A percentile compares a stretch with the other conserved stretches of the same genome.
These are phyloP conservation scores for Saccharomycopsis microspora DNA, from an alignment of 805 yeast genomes.

Conservation along the genomic window DNA sequence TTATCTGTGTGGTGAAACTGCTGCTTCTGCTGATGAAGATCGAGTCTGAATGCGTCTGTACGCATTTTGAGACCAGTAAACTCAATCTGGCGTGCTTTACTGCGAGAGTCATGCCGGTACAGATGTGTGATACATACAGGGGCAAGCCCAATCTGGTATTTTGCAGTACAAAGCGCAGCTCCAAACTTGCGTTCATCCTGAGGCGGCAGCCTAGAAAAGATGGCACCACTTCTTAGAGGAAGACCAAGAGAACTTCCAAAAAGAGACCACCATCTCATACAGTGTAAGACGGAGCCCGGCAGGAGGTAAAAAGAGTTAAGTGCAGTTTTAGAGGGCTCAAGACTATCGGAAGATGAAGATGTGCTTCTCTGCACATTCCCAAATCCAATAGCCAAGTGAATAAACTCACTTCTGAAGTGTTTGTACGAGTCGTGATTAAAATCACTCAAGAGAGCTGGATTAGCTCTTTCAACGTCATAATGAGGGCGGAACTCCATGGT, in stretches of 20 bases:
- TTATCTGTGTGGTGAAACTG: slow-evolving; percentile 31
- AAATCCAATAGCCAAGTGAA: slow-evolving; percentile 40
- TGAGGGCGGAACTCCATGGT: slow-evolving; percentile 44
- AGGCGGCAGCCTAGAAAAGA: slow-evolving; percentile 33
- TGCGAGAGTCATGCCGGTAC: slow-evolving; percentile 43
- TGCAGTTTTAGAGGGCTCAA: slow-evolving; percentile 16
- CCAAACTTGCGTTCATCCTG: slow-evolving; percentile 46
- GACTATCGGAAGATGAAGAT: neutral
- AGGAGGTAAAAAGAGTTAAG: slow-evolving; percentile 62
- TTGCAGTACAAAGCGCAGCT: slow-evolving; percentile 56
- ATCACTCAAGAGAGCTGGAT: slow-evolving; percentile 38
- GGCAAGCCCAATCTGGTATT: slow-evolving; percentile 55
- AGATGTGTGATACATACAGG: slow-evolving; percentile 66
- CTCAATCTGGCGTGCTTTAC: slow-evolving; percentile 24
- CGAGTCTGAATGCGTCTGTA: slow-evolving; percentile 40
- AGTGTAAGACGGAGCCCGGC: slow-evolving; percentile 58
- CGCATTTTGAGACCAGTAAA: slow-evolving; percentile 58
- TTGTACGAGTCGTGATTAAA: slow-evolving; percentile 46
- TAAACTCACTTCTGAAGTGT: slow-evolving; percentile 51
- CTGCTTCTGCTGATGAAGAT: slow-evolving; percentile 46
- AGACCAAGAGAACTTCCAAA: slow-evolving; percentile 68
- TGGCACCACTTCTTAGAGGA: slow-evolving; percentile 61
- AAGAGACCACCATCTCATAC: slow-evolving; percentile 71
- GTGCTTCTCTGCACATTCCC: slow-evolving; percentile 20
- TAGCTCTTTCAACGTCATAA: slow-evolving; percentile 47